Base-by-base conservation (phyloP, 2,329 filamentous ascomycete species). In the Metarhizium sp. region DNA sequence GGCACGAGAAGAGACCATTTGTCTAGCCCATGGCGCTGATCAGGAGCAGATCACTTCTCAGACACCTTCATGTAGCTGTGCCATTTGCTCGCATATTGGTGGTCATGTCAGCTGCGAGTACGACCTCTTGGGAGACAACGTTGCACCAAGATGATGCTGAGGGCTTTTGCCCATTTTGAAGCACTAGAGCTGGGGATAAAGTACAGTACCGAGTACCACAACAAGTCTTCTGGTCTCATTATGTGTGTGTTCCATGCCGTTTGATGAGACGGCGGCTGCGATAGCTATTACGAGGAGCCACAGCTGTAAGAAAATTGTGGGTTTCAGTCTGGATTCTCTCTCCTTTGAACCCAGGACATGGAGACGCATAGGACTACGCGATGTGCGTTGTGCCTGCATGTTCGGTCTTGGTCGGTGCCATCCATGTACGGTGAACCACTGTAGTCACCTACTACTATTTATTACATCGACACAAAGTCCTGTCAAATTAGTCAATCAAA, bases 351-450 rank as follows among this genome's bases (percentile, higher is more conserved):
- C 25, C 3, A 3, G 25, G 3, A 25, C 36, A 40, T 10, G 36
- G 14, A 40, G 36, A 49, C 29, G n/a, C 11, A 30, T 29, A 45
- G 11, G 11, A 45, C n/a, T 43, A 40, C 36, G 50, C 20, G 50
- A 20, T 42, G 50, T 20, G 16, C 46, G 16, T 49, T 25, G 25
- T 25, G 25, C 25, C 25, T 25, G 25, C 25, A 25, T 25, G 25
- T 25, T 25, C 25, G 25, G 32, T 36, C 45, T 18, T 59, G 55
- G 55, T 50, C 57, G 55, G 57, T 59, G 55, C 55, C 53, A 59
- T 52, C 57, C 57, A 57, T 59, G 57, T 38, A 34, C 25, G 36
- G 47, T 38, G 55, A 52, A 48, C 53, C 48, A 51, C 53, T 47
- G 51, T 43, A 55, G 30, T 16, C 18, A 43, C 13, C 13, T 6